Conservation (phyloP, 352 stramenopile genomes). For the Globisporangium ultimum region DNA sequence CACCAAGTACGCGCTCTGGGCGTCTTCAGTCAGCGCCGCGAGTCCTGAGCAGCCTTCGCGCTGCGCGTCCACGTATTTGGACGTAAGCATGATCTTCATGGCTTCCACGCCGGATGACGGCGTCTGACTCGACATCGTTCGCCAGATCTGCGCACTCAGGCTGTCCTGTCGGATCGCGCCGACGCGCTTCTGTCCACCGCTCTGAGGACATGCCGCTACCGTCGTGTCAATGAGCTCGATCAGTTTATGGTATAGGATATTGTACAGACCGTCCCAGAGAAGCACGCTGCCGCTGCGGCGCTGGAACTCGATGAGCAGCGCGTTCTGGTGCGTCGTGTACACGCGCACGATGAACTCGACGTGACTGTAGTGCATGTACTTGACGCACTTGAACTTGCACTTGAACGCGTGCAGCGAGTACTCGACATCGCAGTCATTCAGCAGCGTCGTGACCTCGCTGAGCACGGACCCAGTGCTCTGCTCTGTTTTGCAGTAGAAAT, state of each 20-base stretch:
- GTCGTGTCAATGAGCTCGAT: slow-evolving; percentile 37
- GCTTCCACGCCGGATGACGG: slow-evolving; percentile 71
- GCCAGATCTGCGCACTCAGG: slow-evolving; percentile 59
- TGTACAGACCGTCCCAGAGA: slow-evolving; percentile 82
- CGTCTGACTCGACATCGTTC: slow-evolving; percentile 43
- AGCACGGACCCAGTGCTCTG: slow-evolving; percentile 26
- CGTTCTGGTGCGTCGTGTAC: slow-evolving; percentile 36
- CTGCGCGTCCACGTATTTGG: slow-evolving; percentile 63
- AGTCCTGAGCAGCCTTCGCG: slow-evolving; percentile 72
- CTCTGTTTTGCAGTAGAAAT: slow-evolving; percentile 64
- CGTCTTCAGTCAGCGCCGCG: slow-evolving; percentile 64
- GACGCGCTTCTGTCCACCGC: slow-evolving; percentile 65
- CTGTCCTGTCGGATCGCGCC: slow-evolving; percentile 31
- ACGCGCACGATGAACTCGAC: slow-evolving; percentile 77
- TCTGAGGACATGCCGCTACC: slow-evolving; percentile 59
- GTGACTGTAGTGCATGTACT: slow-evolving; percentile 82
- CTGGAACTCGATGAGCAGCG: slow-evolving; percentile 74
- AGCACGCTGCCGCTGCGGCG: slow-evolving; percentile 67
- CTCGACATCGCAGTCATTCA: slow-evolving; percentile 63
- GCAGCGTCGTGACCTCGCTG: slow-evolving; percentile 43
- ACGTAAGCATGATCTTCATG: slow-evolving; percentile 86
- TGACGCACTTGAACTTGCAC: slow-evolving; percentile 87
- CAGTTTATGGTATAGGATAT: slow-evolving; percentile 63
- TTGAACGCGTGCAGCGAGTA: slow-evolving; percentile 65
- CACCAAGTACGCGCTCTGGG: slow-evolving; percentile 58